These are phyloP conservation scores for Auricularia auricula-judae DNA, from an alignment of 768 basidiomycete genomes.

Conservation along the genomic window DNA sequence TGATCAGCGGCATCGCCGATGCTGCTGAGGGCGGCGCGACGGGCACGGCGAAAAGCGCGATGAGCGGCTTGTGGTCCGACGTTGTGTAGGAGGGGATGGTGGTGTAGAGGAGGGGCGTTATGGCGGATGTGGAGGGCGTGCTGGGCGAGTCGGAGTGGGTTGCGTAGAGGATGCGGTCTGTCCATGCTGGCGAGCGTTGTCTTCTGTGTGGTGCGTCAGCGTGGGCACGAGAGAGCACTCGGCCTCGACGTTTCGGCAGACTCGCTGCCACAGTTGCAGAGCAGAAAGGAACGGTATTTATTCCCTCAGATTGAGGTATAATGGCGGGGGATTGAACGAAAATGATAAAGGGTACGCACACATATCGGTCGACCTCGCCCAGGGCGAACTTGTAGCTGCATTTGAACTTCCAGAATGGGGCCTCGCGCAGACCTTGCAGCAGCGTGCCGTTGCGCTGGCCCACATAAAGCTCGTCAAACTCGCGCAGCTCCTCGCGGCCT, in stretches of 20 bases:
- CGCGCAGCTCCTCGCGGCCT: conserved; percentile 48
- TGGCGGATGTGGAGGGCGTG: conserved; percentile 40
- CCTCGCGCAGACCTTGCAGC: conserved; percentile 69
- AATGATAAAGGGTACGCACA: conserved; percentile 30
- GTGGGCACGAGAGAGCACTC: too few relatives aligned
- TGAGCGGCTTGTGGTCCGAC: conserved; percentile 93
- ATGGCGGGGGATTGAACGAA: too few relatives aligned
- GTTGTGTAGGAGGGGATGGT: conserved; percentile 74
- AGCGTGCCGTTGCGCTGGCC: conserved; percentile 55
- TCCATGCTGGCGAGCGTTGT: conserved; percentile 81
- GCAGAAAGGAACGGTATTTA: too few relatives aligned
- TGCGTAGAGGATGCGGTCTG: conserved; percentile 82
- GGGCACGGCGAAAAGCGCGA: conserved; percentile 56
- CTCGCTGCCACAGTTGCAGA: too few relatives aligned
- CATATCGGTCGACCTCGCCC: conserved; percentile 75
- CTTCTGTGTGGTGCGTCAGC: conserved; percentile 1
- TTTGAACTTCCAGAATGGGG: conserved; percentile 82
- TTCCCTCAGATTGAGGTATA: too few relatives aligned
- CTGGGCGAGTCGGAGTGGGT: conserved; percentile 48
- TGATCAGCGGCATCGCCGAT: conserved; percentile 16
- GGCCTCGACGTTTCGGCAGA: too few relatives aligned
- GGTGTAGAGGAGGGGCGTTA: conserved; percentile 63
- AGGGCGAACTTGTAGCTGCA: conserved; percentile 83
- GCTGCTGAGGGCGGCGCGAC: conserved; percentile 17
- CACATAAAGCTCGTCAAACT: conserved; percentile 59